Base-by-base conservation (phyloP, 176 grass and related monocot genomes). In the Oryza coarctata region DNA sequence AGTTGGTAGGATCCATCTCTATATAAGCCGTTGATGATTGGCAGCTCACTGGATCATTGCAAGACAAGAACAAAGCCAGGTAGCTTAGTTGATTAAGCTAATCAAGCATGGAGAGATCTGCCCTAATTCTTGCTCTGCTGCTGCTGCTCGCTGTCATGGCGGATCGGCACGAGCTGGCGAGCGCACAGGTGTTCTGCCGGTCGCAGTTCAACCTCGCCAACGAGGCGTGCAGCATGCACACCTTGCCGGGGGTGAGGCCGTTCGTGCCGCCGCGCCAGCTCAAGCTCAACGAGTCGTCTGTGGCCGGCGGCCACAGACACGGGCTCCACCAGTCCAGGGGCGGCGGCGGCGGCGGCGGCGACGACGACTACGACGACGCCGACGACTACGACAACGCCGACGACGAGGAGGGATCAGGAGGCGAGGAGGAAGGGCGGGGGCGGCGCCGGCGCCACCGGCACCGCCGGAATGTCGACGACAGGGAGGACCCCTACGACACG, bases 161-260 rank as follows among this genome's bases (percentile, higher is more conserved):
- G 22, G 35, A 12, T 22, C 73, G 14, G 34, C 65, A 35, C 23
- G 38, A 26, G 38, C 29, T 74, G 45, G 84, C 70, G 26, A 70
- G 72, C 29, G 81, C 81, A 0, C 91, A 90, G 68, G 78, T 79
- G n/a, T 63, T 93, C 47, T 93, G 91, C 72, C 84, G 86, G 9
- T 90, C 91, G 12, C 91, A 93, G 71, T 87, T 93, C 55, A 88
- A 78, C 60, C 84, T 93, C 1, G 91, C 87, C 27, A 90, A 86
- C 18, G 91, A 93, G 73, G 91, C 87, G 2, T 93, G 91, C 84
- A 81, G 23, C 75, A 70, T 84, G 45, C 65, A 76, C 20, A 12
- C 14, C 12, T 41, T 76, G 9, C 87, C 83, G 12, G 83, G 69
- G 1, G n/a, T 11, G 12, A 85, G 76, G 77, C 74, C 88, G 6